These are phyloP conservation scores for Starmerella gropengiesseri DNA, from an alignment of 805 yeast species.

Conservation along the genomic window DNA sequence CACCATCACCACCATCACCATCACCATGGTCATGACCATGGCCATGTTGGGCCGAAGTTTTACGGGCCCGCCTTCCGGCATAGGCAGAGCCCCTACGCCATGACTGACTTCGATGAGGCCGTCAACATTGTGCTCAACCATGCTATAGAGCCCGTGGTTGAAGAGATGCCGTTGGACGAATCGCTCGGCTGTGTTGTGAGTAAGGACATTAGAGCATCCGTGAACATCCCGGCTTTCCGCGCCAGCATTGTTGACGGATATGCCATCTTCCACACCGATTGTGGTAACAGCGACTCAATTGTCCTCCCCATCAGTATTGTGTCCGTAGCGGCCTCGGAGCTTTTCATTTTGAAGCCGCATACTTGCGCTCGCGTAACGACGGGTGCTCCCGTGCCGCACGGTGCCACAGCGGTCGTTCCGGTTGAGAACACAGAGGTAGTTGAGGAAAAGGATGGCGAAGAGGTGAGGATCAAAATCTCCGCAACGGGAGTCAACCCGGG, in stretches of 20 bases:
- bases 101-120: conserved; percentile 37
- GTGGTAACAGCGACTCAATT: conserved; percentile 31
- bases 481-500: conserved; percentile 33
- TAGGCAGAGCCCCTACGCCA: conserved; percentile 41
- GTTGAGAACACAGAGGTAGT: conserved; percentile 42
- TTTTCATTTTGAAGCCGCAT: conserved; percentile 30
- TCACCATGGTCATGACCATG: conserved; percentile 16
- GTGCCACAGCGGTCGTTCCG: conserved; percentile 44
- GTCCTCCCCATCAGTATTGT: conserved; percentile 28
- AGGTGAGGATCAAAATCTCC: conserved; percentile 33
- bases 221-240: conserved; percentile 39
- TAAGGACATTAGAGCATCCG: conserved; percentile 34
- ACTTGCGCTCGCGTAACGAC: conserved; percentile 41
- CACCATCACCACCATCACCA: conserved; percentile 12
- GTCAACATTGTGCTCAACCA: conserved; percentile 28
- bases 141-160: conserved; percentile 28
- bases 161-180: conserved; percentile 27
- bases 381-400: conserved; percentile 48
- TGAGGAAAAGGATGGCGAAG: conserved; percentile 36
- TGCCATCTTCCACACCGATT: conserved; percentile 38
- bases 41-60: conserved; percentile 29
- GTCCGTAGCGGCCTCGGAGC: conserved; percentile 22
- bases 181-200: conserved; percentile 35
- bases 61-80: conserved; percentile 39
- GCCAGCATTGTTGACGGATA: conserved; percentile 51